Conservation (phyloP, 305 asterid species). For the Fraxinus baroniana region DNA sequence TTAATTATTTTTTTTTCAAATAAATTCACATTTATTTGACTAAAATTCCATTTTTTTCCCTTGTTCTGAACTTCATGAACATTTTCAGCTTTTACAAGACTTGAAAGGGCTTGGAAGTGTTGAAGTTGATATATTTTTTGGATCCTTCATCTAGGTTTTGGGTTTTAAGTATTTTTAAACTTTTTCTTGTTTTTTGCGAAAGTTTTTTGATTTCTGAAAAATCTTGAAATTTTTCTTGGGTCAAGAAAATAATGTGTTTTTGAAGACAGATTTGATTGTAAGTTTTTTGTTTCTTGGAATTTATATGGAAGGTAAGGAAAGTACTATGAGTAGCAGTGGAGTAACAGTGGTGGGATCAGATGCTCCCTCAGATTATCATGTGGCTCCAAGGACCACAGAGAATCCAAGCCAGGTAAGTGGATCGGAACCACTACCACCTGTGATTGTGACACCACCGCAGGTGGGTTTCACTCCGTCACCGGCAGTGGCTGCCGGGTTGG, state of each 20-base stretch:
- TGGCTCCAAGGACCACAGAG: constrained; percentile 60
- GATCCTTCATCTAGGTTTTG: constrained; percentile 32
- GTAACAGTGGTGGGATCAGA: constrained; percentile 88
- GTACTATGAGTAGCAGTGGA: constrained; percentile 42
- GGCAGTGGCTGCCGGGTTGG: constrained; percentile 26
- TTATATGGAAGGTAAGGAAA: constrained; percentile 45
- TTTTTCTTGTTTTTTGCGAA: not conserved
- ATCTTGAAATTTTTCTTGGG: constrained; percentile 1
- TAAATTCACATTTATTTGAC: not conserved
- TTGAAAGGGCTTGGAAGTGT: constrained; percentile 18
- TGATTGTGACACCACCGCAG: constrained; percentile 23
- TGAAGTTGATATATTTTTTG: constrained; percentile 27
- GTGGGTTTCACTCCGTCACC: constrained; percentile 33
- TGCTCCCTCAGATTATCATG: constrained; percentile 78
- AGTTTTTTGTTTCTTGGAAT: not conserved
- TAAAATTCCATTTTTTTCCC: not conserved
- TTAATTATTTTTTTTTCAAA: not conserved
- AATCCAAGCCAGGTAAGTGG: constrained; percentile 40
- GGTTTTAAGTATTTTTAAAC: constrained; percentile 15
- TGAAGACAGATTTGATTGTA: constrained; percentile 21
- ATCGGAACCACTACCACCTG: constrained; percentile 37
- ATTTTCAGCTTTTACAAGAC: constrained; percentile 15
- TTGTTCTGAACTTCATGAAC: not conserved
- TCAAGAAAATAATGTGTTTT: constrained; percentile 31
- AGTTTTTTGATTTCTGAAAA: not conserved